phyloP scores from a whole-genome alignment of 2,329 filamentous ascomycete species.

The Penicillium sp. region DNA sequence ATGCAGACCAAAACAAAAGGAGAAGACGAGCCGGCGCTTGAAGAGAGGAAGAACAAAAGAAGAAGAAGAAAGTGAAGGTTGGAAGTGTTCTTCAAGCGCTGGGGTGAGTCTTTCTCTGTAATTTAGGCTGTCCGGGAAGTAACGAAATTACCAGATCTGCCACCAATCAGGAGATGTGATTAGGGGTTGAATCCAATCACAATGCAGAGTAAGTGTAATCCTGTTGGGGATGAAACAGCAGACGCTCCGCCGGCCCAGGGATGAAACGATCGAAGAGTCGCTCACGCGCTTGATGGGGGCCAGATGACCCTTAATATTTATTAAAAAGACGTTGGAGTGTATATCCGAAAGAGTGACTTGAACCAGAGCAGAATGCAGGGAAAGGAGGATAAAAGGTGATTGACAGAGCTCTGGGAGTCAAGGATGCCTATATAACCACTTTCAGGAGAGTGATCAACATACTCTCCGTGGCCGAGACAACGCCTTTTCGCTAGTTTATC shows the following conservation, averaged over 20 bases:
- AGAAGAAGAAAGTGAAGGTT: constrained; percentile 6
- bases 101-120: background rate
- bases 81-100: constrained; percentile 9
- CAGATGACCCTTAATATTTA: constrained; percentile 8
- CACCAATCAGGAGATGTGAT: constrained; percentile 11
- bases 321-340: constrained; percentile 1
- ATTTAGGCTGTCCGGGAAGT: background rate
- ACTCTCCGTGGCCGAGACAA: constrained; percentile 12
- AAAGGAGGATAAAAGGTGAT: background rate
- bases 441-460: constrained; percentile 12
- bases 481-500: background rate
- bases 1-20: constrained; percentile 10
- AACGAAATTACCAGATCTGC: constrained; percentile 11
- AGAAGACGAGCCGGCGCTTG: constrained; percentile 14
- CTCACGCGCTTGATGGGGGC: constrained; percentile 11
- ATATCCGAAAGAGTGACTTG: constrained; percentile 6
- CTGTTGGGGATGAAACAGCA: constrained; percentile 14
- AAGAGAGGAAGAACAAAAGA: constrained; percentile 14
- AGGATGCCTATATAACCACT: constrained; percentile 3
- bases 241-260: constrained; percentile 5
- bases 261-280: constrained; percentile 15
- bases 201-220: background rate
- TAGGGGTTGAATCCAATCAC: constrained; percentile 2
- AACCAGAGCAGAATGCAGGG: constrained; percentile 1
- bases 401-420: background rate